Evolutionary conservation across 352 stramenopile species (phyloP), one percentile per base, ranked within the genome.

Genomic region (Halophytophthora batemanensis): DNA sequence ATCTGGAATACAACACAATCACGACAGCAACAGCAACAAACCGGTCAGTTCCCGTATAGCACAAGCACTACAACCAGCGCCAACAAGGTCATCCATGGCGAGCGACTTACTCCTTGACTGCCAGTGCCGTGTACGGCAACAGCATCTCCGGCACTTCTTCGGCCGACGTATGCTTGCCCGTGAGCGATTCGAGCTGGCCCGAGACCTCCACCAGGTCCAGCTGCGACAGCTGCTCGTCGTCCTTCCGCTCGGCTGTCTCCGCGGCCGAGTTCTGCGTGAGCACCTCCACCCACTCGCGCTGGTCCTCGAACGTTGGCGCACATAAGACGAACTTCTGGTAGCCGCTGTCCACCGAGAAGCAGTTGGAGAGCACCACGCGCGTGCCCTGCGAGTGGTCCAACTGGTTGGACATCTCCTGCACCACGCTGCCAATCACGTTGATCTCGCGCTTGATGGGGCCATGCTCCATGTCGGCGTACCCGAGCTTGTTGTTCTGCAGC

Each of bases 211-310:
- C 64, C 7, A 90, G 64, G 66, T 95, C 82, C 53, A 84, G 64
- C 50, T 91, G 76, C 3, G 76, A 89, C 1, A 79, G 52, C 21
- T 83, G 74, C 38, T 91, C 79, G 37, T 90, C 83, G 7, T 83
- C 67, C 51, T 86, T 93, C 42, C 83, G 77, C 37, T 74, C 77
- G 1, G 83, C 82, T 8, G 85, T 92, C 58, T 95, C 81, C 1
- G 81, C 80, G 4, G 79, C 87, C 21, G 85, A 78, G 42, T 95
- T 95, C 51, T 95, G 85, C 2, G 76, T 84, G 38, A 95, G 51
- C 29, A 95, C 85, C 56, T 95, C 85, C 39, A 93, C 86, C 85
- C 85, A 95, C 50, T 95, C 85, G 42, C 85, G 80, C 48, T 90
- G 79, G n/a, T 95, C 85, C 48, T 95, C 85, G 41, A 88, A 95